Conservation (phyloP, 2,329 filamentous ascomycete genomes). For the Thielaviopsis euricoi region DNA sequence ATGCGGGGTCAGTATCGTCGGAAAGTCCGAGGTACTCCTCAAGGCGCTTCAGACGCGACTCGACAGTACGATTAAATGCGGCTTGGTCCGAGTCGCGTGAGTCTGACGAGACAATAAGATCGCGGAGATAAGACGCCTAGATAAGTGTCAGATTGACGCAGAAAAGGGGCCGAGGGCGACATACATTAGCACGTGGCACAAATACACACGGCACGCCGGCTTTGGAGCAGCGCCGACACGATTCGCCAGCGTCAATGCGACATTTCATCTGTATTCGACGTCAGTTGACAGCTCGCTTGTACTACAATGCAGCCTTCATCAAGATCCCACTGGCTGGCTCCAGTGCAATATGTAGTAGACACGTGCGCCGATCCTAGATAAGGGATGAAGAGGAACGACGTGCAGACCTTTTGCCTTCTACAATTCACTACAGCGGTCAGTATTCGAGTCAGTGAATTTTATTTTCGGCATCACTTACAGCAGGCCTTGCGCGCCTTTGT, state of each 20-base stretch:
- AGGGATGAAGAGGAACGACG: background rate
- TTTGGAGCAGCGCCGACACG: constrained; percentile 20
- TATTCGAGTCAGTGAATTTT: background rate
- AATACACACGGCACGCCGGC: constrained; percentile 24
- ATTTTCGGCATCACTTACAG: constrained; percentile 14
- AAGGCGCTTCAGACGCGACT: constrained; percentile 15
- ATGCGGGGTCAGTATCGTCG: constrained; percentile 12
- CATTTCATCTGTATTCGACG: constrained; percentile 20
- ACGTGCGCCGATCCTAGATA: constrained; percentile 16
- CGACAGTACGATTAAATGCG: constrained; percentile 11
- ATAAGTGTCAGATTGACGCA: background rate
- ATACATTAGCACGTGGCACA: constrained; percentile 24
- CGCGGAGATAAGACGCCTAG: constrained; percentile 10
- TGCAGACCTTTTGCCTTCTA: constrained; percentile 6
- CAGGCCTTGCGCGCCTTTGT: constrained; percentile 19
- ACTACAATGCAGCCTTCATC: too few species aligned
- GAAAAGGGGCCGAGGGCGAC: too few species aligned
- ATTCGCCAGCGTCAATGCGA: constrained; percentile 19
- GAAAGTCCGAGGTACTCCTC: constrained; percentile 17
- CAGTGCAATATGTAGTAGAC: constrained; percentile 13
- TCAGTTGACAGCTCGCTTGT: too few species aligned
- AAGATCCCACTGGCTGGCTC: background rate
- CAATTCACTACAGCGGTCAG: background rate
- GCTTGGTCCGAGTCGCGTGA: constrained; percentile 10
- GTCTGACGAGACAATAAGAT: constrained; percentile 11